Evolutionary conservation across 2,329 filamentous ascomycete species (phyloP).

Genomic region (Hypocrella siamensis): DNA sequence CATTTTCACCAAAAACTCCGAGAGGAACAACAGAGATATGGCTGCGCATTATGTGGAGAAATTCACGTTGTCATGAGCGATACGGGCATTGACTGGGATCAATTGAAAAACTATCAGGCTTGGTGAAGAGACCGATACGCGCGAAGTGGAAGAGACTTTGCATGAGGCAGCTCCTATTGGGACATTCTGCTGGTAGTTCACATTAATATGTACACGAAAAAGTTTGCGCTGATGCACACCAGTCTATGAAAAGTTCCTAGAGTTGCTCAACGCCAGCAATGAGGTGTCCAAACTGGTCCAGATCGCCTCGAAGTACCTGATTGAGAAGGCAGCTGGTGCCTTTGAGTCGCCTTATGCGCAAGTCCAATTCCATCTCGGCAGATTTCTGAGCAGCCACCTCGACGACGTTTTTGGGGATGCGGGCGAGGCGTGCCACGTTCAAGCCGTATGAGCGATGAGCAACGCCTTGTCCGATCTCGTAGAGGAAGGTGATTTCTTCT

Average conservation of each 20-base stretch:
- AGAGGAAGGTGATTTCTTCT: constrained; percentile 82
- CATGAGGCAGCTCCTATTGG: too few relatives aligned
- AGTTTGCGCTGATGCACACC: too few relatives aligned
- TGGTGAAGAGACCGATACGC: too few relatives aligned
- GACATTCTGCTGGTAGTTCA: not conserved
- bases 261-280: constrained; percentile 44
- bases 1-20: not conserved
- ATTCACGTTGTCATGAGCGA: too few relatives aligned
- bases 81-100: too few relatives aligned
- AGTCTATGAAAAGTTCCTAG: constrained; percentile 17
- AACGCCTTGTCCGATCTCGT: constrained; percentile 80
- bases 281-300: constrained; percentile 34
- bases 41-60: not conserved
- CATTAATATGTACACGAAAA: too few relatives aligned
- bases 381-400: constrained; percentile 71
- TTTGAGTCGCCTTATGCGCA: constrained; percentile 45
- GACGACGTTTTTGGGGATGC: constrained; percentile 60
- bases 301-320: constrained; percentile 20
- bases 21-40: not conserved
- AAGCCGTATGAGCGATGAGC: constrained; percentile 89
- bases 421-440: constrained; percentile 79
- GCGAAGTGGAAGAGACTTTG: too few relatives aligned
- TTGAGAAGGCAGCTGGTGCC: constrained; percentile 27
- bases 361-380: constrained; percentile 59
- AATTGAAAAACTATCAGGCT: too few relatives aligned